Evolutionary conservation across 1,284 basidiomycete genomes (phyloP), one percentile per base, ranked within the genome.

Genomic region (Wallemia hederae): DNA sequence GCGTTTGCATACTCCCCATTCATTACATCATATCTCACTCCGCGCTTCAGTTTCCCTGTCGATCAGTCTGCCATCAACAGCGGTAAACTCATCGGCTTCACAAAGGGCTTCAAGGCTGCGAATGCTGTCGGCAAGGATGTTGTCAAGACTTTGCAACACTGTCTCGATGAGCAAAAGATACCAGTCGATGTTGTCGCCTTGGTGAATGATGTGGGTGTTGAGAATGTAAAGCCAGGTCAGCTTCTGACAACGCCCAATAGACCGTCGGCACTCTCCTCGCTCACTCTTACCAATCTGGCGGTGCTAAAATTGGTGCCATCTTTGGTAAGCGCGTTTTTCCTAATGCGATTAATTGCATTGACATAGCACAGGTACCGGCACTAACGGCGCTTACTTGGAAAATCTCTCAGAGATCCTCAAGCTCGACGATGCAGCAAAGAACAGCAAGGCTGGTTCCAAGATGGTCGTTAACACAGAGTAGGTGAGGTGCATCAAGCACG

Each of bases 401-500:
- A 77, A 84, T 66, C 76, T 91, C 2, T 72, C 78, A 60, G 89
- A 86, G 62, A 82, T 97, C 68, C 80, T 76, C 58, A 97, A 97
- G 72, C 74, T 91, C 2, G 78, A 78, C 22, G 79, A 69, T 27
- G 66, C 61, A 65, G 67, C 56, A 69, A 69, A 60, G 65, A 66
- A 59, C n/a, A 3, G 5, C 39, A 64, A 61, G 57, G 69, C 66
- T 28, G 83, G 82, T 22, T 80, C 82, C 27, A 73, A 78, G 65
- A 98, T 98, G 92, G 79, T 97, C 62, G 79, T 98, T 63, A 98
- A 98, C 73, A 88, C 87, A 1, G 94, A 98, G 74, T 97, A 94
- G 90, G 91, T 90, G 65, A 89, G 80, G 33, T 91, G 94, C 72
- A 85, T 94, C 71, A 91, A 92, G 70, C 75, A 79, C 56, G 87